These are phyloP conservation scores for Trichosphaerium sp. DNA, from an alignment of 78 protist genomes.

Conservation along the genomic window DNA sequence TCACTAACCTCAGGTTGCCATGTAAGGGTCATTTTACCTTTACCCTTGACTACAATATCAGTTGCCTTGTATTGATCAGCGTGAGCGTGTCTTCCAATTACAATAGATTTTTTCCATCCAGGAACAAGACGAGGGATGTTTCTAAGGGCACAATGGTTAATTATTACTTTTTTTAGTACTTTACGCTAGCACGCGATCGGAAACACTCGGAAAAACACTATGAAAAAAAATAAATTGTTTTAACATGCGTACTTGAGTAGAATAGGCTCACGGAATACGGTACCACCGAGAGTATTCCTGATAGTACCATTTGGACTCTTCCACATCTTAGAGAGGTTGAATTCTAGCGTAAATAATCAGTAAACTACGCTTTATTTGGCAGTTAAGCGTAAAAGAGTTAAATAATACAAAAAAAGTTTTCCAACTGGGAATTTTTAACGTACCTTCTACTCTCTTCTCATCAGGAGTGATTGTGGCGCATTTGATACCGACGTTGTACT, in stretches of 20 bases:
- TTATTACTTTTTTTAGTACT: too few relatives aligned
- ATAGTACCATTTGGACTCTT: constrained; percentile 92
- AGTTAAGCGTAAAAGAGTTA: not conserved
- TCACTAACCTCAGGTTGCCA: too few relatives aligned
- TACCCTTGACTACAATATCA: constrained; percentile 46
- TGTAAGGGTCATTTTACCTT: constrained; percentile 17
- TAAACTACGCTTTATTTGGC: too few relatives aligned
- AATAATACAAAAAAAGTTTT: not conserved
- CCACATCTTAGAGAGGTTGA: constrained; percentile 77
- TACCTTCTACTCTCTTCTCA: constrained; percentile 72
- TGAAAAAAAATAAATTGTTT: too few relatives aligned
- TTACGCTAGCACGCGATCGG: too few relatives aligned
- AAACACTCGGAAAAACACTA: too few relatives aligned
- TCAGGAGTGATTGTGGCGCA: constrained; percentile 96
- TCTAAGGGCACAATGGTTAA: too few relatives aligned
- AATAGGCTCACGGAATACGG: constrained; percentile 95
- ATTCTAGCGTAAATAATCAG: constrained; percentile 3
- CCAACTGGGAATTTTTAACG: too few relatives aligned
- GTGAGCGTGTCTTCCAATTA: constrained; percentile 82
- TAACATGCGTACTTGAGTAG: too few relatives aligned
- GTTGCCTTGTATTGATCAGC: constrained; percentile 87
- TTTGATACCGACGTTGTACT: constrained; percentile 86
- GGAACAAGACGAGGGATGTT: constrained; percentile 82
- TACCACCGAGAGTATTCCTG: constrained; percentile 82
- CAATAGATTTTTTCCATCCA: constrained; percentile 77